A percentile compares a stretch with the other conserved stretches of the same genome.
These are phyloP conservation scores for Toxicodendron radicans DNA, from an alignment of 345 rosid species.

Conservation along the genomic window DNA sequence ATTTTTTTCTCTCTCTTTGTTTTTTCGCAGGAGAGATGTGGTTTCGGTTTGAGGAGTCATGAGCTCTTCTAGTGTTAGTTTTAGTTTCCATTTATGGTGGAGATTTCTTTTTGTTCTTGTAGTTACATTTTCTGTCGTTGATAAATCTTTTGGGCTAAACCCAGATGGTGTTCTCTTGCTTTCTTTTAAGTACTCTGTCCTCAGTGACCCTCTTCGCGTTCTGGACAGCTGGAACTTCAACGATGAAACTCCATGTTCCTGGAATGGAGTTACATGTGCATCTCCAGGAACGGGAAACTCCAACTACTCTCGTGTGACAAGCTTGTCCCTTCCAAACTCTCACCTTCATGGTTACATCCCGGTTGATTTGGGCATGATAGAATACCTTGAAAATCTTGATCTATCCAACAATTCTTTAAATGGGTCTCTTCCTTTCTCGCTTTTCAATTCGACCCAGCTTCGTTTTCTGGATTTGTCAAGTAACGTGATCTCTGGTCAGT, in stretches of 20 bases:
- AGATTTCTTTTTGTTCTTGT: constrained; percentile 27
- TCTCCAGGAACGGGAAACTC: constrained; percentile 27
- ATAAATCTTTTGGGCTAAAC: constrained; percentile 44
- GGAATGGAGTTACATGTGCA: constrained; percentile 76
- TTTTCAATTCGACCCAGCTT: constrained; percentile 61
- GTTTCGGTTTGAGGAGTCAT: constrained; percentile 43
- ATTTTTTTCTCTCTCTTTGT: constrained; percentile 7
- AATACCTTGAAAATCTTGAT: constrained; percentile 57
- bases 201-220: constrained; percentile 62
- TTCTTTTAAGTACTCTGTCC: constrained; percentile 69
- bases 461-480: constrained; percentile 70
- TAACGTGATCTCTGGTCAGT: constrained; percentile 59
- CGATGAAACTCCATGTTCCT: constrained; percentile 73
- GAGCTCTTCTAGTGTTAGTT: constrained; percentile 30
- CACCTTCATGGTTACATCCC: constrained; percentile 75
- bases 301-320: constrained; percentile 46
- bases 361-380: constrained; percentile 59
- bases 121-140: constrained; percentile 2
- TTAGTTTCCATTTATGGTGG: constrained; percentile 37
- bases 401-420: constrained; percentile 79
- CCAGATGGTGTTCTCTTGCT: constrained; percentile 77
- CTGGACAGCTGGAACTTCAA: constrained; percentile 58
- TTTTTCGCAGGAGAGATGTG: constrained; percentile 33
- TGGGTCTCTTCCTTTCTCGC: constrained; percentile 64
- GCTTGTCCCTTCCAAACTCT: constrained; percentile 59